Evolutionary conservation across 345 rosid species (phyloP), one percentile per base, ranked within the genome.

Genomic region (Sapria himalayana): DNA sequence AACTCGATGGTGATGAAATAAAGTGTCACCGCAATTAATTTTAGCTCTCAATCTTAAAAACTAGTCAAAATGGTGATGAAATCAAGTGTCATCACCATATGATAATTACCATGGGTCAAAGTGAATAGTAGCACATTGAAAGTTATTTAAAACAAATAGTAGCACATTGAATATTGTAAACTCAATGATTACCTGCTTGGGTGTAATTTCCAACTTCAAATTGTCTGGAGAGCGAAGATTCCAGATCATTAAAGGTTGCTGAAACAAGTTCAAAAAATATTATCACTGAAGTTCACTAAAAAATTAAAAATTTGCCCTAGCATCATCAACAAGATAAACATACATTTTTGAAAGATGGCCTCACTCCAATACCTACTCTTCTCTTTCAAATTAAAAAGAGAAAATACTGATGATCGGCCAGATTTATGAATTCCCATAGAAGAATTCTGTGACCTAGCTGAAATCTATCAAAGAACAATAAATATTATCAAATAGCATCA

Each of bases 341-440:
- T 2, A 22, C 25, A 49, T 7, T 4, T 41, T 25, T 17, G 37
- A 14, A 37, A 34, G 21, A 8, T 9, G 56, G 81, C 50, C 64
- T 89, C 95, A 39, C 79, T 82, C 98, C 98, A 89, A 54, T 74
- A 89, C 57, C 69, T 71, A 67, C 86, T 89, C 66, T 63, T 76
- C 15, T 69, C 92, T 53, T 51, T 79, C 53, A 89, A 84, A 56
- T 79, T 89, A 60, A 89, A 89, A 65, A 89, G 58, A 16, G 98
- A 89, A 45, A 89, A 79, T 31, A 84, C 77, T 0, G 98, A 84
- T 40, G 73, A 57, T 44, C 29, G 74, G 12, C 54, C 69, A 25
- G 57, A 49, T 40, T 37, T 63, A 39, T 66, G 77, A 41, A 38
- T 50, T 21, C 53, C 65, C 21, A 19, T 17, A 2, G 71, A 39